Percentiles rank a stretch among this genome's conserved stretches.
These are phyloP conservation scores for Suillus decipiens DNA, from an alignment of 768 basidiomycete genomes.

Conservation along the genomic window DNA sequence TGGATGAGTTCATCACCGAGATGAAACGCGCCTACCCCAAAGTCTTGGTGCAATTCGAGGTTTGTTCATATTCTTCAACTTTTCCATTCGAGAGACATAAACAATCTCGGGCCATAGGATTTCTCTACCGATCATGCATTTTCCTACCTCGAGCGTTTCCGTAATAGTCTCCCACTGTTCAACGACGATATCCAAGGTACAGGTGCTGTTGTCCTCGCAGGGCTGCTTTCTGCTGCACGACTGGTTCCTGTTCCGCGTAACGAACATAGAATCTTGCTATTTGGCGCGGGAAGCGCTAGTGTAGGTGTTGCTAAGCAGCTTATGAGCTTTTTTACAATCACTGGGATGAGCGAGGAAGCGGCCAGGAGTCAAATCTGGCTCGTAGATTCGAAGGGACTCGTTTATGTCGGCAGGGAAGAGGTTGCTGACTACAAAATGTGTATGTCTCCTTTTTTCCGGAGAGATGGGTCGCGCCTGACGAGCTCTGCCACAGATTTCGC, in stretches of 20 bases:
- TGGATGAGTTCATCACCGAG: constrained; percentile 92
- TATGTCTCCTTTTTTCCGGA: constrained; percentile 31
- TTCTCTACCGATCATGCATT: constrained; percentile 94
- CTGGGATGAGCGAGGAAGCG: constrained; percentile 75
- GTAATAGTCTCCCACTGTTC: constrained; percentile 75
- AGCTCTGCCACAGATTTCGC: constrained; percentile 63
- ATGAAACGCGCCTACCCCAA: constrained; percentile 76
- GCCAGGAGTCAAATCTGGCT: constrained; percentile 79
- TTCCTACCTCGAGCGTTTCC: constrained; percentile 75
- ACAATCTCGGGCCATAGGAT: constrained; percentile 49
- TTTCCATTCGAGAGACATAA: constrained; percentile 3
- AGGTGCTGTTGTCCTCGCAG: constrained; percentile 88
- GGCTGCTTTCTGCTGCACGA: constrained; percentile 86
- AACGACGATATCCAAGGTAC: constrained; percentile 94
- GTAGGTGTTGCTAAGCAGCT: constrained; percentile 91
- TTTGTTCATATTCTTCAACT: constrained; percentile 23
- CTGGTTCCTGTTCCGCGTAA: constrained; percentile 64
- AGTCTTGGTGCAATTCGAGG: constrained; percentile 85
- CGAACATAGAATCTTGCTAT: constrained; percentile 86
- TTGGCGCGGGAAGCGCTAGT: constrained; percentile 90
- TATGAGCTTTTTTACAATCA: constrained; percentile 84
- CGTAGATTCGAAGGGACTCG: constrained; percentile 84
- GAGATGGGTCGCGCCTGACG: constrained; percentile 12
- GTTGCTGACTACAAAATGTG: constrained; percentile 86
- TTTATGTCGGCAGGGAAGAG: constrained; percentile 70